Percentiles rank a stretch among this genome's conserved stretches.
Evolutionary conservation across 2,329 filamentous ascomycete genomes (phyloP).

Genomic region (Aspergillus ruber): DNA sequence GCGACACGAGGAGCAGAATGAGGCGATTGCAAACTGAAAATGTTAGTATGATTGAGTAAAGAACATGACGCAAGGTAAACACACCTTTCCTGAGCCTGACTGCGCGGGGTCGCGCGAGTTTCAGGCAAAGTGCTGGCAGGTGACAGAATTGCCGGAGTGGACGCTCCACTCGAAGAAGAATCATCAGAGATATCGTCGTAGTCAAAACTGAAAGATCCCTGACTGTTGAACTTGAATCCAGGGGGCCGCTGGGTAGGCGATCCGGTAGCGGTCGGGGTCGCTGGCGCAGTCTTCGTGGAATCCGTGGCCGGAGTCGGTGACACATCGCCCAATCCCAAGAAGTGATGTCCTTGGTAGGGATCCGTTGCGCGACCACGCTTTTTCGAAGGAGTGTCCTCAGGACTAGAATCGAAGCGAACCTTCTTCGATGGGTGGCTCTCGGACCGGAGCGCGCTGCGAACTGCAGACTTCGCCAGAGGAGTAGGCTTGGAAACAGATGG

Average conservation of each 20-base stretch:
- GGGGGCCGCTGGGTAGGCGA: conserved; percentile 8
- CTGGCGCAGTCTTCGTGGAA: conserved; percentile 7
- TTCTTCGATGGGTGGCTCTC: conserved; percentile 21
- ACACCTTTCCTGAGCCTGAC: conserved; percentile 10
- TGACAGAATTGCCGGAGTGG: conserved; percentile 9
- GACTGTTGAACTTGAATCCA: conserved; percentile 18
- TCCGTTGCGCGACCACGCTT: conserved; percentile 20
- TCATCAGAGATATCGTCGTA: conserved; percentile 25
- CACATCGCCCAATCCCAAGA: conserved; percentile 13
- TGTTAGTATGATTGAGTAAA: not conserved
- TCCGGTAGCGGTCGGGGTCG: conserved; percentile 9
- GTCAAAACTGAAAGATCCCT: conserved; percentile 23
- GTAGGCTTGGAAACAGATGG: conserved; percentile 7
- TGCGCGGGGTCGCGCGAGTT: conserved; percentile 3
- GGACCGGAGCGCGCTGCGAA: conserved; percentile 12
- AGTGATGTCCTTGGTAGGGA: conserved; percentile 16
- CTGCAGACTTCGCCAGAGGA: conserved; percentile 6
- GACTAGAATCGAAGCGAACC: conserved; percentile 29
- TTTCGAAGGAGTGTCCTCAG: conserved; percentile 29
- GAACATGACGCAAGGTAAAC: not conserved
- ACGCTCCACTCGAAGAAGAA: conserved; percentile 9
- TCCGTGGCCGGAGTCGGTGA: not conserved
- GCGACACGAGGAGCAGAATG: conserved; percentile 9
- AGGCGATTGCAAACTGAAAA: conserved; percentile 4
- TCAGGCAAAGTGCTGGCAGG: conserved; percentile 3